Evolutionary conservation across 768 basidiomycete genomes (phyloP), one percentile per base, ranked within the genome.

Genomic region (Hirschioporus abietinus): DNA sequence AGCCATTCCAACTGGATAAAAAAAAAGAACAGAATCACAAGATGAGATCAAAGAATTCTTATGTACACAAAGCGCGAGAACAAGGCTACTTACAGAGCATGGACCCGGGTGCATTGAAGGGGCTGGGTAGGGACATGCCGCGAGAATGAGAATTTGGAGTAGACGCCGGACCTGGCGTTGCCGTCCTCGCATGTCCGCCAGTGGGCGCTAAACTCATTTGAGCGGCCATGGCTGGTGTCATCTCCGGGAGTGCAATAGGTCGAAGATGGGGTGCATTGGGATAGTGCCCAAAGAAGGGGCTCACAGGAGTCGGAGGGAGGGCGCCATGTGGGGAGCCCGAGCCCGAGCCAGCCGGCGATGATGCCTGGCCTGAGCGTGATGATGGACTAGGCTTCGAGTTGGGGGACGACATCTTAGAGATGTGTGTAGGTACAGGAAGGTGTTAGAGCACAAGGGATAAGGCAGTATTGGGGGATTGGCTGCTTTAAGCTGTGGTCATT

Each of bases 161-260:
- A 52, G 42, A 20, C 42, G 42, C 42, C 42, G 42, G 42, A 1
- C 42, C 42, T 15, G 42, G 42, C 42, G 42, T 52, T 52, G 42
- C 42, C 42, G 42, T 52, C 42, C 42, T 52, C 42, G 42, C 42
- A 52, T 52, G 12, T 52, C 42, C 42, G 12, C 15, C 15, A 12
- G 42, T 52, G 42, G 42, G 42, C 42, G 42, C 42, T 52, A 52
- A 52, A 52, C 42, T 52, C 42, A 52, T 52, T 52, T 52, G 42
- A 52, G 42, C 42, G 12, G 42, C 42, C 42, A 52, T 52, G 3
- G 42, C 42, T 52, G 42, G 42, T 12, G 42, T 52, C 42, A 52
- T 52, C 20, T 52, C 42, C 42, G 42, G 42, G 3, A 52, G 42
- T 52, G 42, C 42, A 20, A 52, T 52, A 52, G 42, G 42, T 52